Base-by-base conservation (phyloP, 305 asterid genomes). In the Salvia sclarea region DNA sequence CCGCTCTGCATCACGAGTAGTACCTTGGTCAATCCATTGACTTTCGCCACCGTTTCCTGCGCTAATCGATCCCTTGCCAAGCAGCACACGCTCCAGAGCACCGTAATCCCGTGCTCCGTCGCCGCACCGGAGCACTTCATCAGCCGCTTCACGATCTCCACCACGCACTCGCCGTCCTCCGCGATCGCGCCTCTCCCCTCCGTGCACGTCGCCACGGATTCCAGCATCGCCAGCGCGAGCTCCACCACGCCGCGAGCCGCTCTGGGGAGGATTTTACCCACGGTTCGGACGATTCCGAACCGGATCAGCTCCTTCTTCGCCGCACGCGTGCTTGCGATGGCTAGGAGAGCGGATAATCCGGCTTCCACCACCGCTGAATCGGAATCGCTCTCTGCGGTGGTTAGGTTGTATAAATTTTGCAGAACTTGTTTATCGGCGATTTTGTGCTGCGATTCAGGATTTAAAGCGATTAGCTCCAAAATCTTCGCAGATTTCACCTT, bases 1-100 rank as follows among this genome's bases (percentile, higher is more conserved):
- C 74, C 82, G 66, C 98, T 91, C 83, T 89, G 98, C 98, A 91
- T 91, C 68, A 91, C 98, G 43, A 91, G 55, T 69, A 91, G 79
- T 50, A 91, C 91, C 83, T 87, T 89, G 8, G 92, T 91, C 84
- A 83, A 66, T 6, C 98, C 98, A 21, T 89, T 86, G 40, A 59
- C 93, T 41, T 43, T 55, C 33, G 62, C 76, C 45, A 85, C 92
- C 5, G 43, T 81, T 49, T 79, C 96, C 65, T 79, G 88, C 5
- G 93, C 90, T 53, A 35, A 13, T 5, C 64, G 18, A 35, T 89
- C 94, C 69, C 94, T 70, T 0, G 84, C 87, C 74, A 91, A 35
- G 74, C 88, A 85, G 72, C 96, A 87, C 69, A 87, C 80, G 90
- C 95, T 84, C 98, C 98, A 91, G 30, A 91, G 75, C 72, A 89